Base-by-base conservation (phyloP, 768 basidiomycete species). In the Trametes gibbosa region DNA sequence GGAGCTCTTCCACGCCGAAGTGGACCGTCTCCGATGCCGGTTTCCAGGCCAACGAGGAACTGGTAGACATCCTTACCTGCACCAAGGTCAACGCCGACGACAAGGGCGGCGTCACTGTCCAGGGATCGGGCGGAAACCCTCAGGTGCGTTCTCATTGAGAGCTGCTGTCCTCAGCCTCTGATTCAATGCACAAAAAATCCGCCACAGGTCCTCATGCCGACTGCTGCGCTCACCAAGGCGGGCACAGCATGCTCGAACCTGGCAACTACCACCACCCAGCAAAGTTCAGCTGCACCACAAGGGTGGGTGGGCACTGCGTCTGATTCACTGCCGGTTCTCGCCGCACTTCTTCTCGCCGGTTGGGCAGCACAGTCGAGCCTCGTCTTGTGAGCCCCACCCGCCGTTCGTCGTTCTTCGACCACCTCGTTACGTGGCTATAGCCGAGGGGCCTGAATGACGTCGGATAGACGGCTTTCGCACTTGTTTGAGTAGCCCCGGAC, bases 31-130 rank as follows among this genome's bases (percentile, higher is more conserved):
- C 73, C 5, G 68, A 70, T n/a, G 62, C 76, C 2, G 71, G 74
- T 10, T 84, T 78, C 72, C 58, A 68, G 23, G 64, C 69, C 0
- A 72, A 74, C 51, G 76, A 81, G 63, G 67, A 51, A 32, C 72
- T 87, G 8, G 75, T 86, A 32, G 83, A 87, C 59, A 75, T 82
- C 25, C 63, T 86, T 29, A 79, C 77, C 8, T 87, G 85, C 66
- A 72, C 62, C 24, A 66, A 63, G 46, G 64, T 78, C 27, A 63
- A 61, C 1, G 74, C 77, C 8, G 75, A 73, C 54, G 65, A 67
- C 5, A 71, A 73, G 23, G 84, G 82, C 5, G 76, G 75, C 13
- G 67, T 84, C 50, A 67, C 57, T 25, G 72, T 79, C 12, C 62
- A 58, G 21, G 76, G 77, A 17, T 64, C 70, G 24, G 70, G 65